These are phyloP conservation scores for Mycena haematopus DNA, from an alignment of 768 basidiomycete species.

Conservation along the genomic window DNA sequence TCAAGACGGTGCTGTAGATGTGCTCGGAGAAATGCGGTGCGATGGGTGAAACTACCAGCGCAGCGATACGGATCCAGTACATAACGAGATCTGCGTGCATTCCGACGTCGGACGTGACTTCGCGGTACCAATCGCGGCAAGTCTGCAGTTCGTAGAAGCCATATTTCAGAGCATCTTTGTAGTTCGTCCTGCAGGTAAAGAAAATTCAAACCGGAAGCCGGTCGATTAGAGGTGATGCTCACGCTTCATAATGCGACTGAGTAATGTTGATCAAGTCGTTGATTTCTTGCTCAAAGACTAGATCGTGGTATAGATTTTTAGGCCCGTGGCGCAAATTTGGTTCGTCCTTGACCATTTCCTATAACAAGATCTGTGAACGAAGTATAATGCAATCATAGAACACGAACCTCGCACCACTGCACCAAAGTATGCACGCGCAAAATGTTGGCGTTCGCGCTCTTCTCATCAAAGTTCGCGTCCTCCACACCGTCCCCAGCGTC, in stretches of 20 bases:
- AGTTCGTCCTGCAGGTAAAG: conserved; percentile 69
- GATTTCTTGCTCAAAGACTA: conserved; percentile 90
- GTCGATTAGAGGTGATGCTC: conserved; percentile 38
- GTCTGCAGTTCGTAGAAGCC: conserved; percentile 97
- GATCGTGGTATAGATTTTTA: conserved; percentile 81
- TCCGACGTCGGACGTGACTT: conserved; percentile 85
- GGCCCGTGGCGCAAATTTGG: conserved; percentile 76
- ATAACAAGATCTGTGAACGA: conserved; percentile 1
- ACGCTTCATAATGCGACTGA: conserved; percentile 83
- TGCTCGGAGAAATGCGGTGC: conserved; percentile 95
- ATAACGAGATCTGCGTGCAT: conserved; percentile 91
- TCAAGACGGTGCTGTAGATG: conserved; percentile 80
- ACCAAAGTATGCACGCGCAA: conserved; percentile 89
- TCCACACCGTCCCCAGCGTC: conserved; percentile 98
- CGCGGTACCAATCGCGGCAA: conserved; percentile 94
- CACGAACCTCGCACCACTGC: conserved; percentile 86
- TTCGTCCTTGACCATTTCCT: conserved; percentile 85
- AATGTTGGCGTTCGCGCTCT: conserved; percentile 96
- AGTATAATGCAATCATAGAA: background rate
- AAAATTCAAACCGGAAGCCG: background rate
- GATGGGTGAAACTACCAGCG: conserved; percentile 83
- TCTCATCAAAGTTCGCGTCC: conserved; percentile 99
- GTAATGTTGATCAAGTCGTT: conserved; percentile 85
- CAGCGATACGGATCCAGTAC: conserved; percentile 84
- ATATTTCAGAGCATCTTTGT: conserved; percentile 94